Evolutionary conservation across 495 filamentous ascomycete genomes (phyloP).

Genomic region (Xylaria venustula): DNA sequence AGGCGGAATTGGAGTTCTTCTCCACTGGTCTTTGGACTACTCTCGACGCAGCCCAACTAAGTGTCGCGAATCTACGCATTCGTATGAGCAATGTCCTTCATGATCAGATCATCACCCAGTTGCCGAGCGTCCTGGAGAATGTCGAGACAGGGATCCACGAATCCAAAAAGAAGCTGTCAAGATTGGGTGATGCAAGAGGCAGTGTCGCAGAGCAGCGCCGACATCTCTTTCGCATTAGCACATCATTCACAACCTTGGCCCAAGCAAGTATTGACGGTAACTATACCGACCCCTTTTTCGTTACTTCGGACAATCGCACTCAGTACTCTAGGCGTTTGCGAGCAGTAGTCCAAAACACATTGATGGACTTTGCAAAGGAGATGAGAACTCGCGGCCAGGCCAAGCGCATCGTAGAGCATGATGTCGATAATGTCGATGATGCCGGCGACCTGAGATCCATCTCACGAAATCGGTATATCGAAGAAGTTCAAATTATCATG

Average conservation of each 20-base stretch:
- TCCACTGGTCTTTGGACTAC: too few species aligned
- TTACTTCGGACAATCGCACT: background rate
- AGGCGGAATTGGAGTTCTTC: background rate
- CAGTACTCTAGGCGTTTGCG: conserved; percentile 26
- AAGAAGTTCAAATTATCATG: conserved; percentile 32
- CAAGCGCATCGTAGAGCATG: conserved; percentile 23
- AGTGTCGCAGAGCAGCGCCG: conserved; percentile 41
- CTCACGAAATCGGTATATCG: conserved; percentile 26
- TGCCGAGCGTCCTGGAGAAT: too few species aligned
- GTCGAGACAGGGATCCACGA: too few species aligned
- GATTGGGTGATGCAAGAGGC: conserved; percentile 21
- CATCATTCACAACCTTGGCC: too few species aligned
- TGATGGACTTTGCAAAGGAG: conserved; percentile 29
- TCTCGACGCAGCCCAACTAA: too few species aligned
- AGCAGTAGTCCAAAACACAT: conserved; percentile 33
- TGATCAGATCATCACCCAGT: too few species aligned
- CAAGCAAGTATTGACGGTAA: too few species aligned
- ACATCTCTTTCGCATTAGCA: too few species aligned
- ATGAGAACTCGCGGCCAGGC: conserved; percentile 31
- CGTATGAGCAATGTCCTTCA: too few species aligned
- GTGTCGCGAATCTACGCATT: conserved; percentile 18
- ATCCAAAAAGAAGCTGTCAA: conserved; percentile 20
- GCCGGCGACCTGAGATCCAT: too few species aligned
- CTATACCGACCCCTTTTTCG: conserved; percentile 24
- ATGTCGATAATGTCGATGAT: too few species aligned